Base-by-base conservation (phyloP, 805 yeast species). In the Suhomyces prunicola region DNA sequence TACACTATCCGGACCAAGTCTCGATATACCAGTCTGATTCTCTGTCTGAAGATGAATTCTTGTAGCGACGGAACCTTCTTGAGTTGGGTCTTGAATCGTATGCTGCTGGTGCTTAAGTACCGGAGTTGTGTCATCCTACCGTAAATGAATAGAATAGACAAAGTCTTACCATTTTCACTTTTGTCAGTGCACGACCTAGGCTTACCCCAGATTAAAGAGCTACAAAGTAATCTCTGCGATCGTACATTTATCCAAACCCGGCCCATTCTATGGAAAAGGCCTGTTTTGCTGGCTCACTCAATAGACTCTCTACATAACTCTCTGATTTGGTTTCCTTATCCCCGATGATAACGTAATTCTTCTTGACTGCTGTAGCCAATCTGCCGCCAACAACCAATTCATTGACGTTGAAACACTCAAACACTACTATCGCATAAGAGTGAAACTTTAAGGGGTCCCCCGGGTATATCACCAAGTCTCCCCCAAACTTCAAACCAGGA, bases 361-460 rank as follows among this genome's bases (percentile, higher is more conserved):
- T 93, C 67, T 94, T 93, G 7, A 93, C 98, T 2, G 92, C 87
- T 0, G 97, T 91, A 1, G 97, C 97, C 48, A 93, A 70, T 58
- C 99, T 76, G 0, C 98, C 97, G n/a, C 96, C 90, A 36, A 86
- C 85, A 0, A 90, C 83, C 13, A 92, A 66, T 42, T 82, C 82
- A 42, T 80, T 62, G 40, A 90, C 62, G 2, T 80, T 80, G 23
- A 87, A 77, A 47, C 83, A 80, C 35, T 79, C 77, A 57, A 79
- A 72, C 47, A 81, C 80, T 2, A 89, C 87, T 5, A 89, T 85
- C 57, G 85, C 76, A 67, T 93, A 97, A 2, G 97, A 88, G 69
- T 93, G 99, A 63, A 83, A 94, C 46, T 94, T 69, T 50, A 93
- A 72, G 6, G 98, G 96, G 65, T 93, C 99, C 1, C 97, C 98